Evolutionary conservation across 2,329 filamentous ascomycete genomes (phyloP), one percentile per base, ranked within the genome.

Genomic region (Fusarium compactum): DNA sequence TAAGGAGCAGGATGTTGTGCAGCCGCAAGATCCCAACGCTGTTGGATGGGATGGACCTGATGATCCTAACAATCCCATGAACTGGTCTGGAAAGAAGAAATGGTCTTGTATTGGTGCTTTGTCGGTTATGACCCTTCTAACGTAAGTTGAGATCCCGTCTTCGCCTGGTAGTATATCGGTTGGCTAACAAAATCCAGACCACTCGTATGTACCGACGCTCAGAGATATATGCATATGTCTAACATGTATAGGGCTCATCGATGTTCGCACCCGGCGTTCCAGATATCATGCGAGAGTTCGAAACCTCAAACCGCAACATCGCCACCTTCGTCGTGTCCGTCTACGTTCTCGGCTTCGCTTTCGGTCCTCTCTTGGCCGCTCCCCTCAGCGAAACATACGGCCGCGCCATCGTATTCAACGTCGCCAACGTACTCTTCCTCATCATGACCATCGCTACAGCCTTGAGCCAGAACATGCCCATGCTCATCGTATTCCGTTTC

Each of bases 381-480:
- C 89, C 90, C 1, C 77, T 92, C 5, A 87, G 84, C 27, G 90
- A 92, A 74, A 82, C 90, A 8, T 90, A 86, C 73, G 88, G 88
- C 6, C 82, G 88, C 9, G 84, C 85, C 27, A 60, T 81, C 2
- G 50, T 75, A 64, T 76, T 74, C 67, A 67, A 74, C 58, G 15
- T 71, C 15, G 62, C 66, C 65, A 86, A 87, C n/a, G 83, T 89
- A 4, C 74, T 89, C n/a, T 82, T 80, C 16, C 86, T 90, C 8
- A 86, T 89, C 74, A 89, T 90, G 62, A 73, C 72, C 24, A 58
- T 77, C 7, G 73, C 61, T 3, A 75, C 75, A 4, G 78, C 77
- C 5, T 78, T 91, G n/a, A 84, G 87, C 7, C 87, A 90, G 71
- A 88, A 91, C 73, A 81, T 91, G 24, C 87, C 89, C 67, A 89